Evolutionary conservation across 2,329 filamentous ascomycete genomes (phyloP), one percentile per base, ranked within the genome.

Genomic region (Xylariaceae sp.): DNA sequence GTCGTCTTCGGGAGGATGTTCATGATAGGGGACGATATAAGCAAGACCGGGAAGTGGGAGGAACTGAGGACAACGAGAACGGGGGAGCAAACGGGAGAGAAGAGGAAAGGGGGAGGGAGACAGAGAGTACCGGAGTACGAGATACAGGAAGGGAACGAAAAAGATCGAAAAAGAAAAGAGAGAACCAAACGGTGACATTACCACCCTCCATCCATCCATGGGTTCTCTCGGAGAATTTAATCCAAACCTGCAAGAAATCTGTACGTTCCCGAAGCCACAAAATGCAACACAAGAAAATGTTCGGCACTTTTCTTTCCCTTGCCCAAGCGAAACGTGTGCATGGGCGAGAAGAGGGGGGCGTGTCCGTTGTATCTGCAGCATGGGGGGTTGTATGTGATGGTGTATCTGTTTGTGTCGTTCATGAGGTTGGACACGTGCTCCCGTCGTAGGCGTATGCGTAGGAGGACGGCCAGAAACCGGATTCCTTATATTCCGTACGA

Each of bases 211-310:
- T 17, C 10, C 13, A 9, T 49, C 11, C n/a, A 44, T 44, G 39
- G 10, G 39, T 30, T 62, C 49, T 58, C 53, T 57, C 60, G 62
- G 62, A 62, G 56, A 64, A 61, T 64, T 64, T 6, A 8, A 42
- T 30, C 23, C 39, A 10, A 10, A 13, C 23, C 54, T 61, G 60
- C 60, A 60, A 55, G 56, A 48, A 9, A 42, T 45, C 59, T 62
- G 59, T 42, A 54, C n/a, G 53, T 30, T 52, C 53, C 59, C 62
- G 62, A 58, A 13, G 34, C 52, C 54, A 42, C 49, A 51, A 30
- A 30, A 30, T 48, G 48, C 8, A 18, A 9, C 55, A 50, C 34
- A 60, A 47, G 53, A 23, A 51, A 51, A 34, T 30, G 45, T 18
- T 59, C 37, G 51, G 59, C 55, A 55, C 39, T 48, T 58, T 13